Percentiles rank a stretch among this genome's conserved stretches.
Conservation (phyloP, 345 rosid species). For the Mallotus nudiflorus region DNA sequence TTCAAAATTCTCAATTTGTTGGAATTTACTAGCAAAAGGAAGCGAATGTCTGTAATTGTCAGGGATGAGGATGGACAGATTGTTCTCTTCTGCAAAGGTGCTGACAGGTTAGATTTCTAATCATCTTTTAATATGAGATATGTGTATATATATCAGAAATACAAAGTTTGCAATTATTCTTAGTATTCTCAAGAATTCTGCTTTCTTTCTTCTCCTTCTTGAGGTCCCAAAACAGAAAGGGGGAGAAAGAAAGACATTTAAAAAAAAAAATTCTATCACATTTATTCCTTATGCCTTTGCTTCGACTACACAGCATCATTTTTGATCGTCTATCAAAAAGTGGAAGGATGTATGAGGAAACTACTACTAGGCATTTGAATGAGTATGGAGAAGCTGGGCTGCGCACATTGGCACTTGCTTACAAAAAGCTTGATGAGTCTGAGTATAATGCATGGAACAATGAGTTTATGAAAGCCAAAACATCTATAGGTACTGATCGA, state of each 20-base stretch:
- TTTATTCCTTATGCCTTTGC: conserved; percentile 15
- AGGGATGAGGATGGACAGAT: conserved; percentile 78
- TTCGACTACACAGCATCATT: conserved; percentile 63
- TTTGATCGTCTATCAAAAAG: conserved; percentile 84
- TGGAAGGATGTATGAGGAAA: conserved; percentile 63
- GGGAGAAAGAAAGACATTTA: too few relatives aligned
- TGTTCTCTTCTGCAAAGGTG: conserved; percentile 93
- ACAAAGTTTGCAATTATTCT: neutral
- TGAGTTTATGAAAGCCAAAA: conserved; percentile 80
- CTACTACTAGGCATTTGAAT: conserved; percentile 71
- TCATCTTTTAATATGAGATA: neutral
- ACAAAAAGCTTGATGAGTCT: conserved; percentile 66
- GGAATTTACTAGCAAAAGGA: conserved; percentile 97
- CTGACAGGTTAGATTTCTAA: conserved; percentile 74
- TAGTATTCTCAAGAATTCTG: too few relatives aligned
- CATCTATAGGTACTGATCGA: conserved; percentile 79
- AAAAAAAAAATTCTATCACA: neutral
- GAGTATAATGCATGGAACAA: conserved; percentile 77
- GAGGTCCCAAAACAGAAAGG: neutral
- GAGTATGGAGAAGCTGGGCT: conserved; percentile 97
- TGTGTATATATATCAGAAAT: too few relatives aligned
- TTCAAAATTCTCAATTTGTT: conserved; percentile 80
- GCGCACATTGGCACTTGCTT: conserved; percentile 82
- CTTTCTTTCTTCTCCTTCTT: neutral
- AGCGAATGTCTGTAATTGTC: conserved; percentile 92